phyloP scores from a whole-genome alignment of 2,329 filamentous ascomycete species.

The Fusarium sp. region DNA sequence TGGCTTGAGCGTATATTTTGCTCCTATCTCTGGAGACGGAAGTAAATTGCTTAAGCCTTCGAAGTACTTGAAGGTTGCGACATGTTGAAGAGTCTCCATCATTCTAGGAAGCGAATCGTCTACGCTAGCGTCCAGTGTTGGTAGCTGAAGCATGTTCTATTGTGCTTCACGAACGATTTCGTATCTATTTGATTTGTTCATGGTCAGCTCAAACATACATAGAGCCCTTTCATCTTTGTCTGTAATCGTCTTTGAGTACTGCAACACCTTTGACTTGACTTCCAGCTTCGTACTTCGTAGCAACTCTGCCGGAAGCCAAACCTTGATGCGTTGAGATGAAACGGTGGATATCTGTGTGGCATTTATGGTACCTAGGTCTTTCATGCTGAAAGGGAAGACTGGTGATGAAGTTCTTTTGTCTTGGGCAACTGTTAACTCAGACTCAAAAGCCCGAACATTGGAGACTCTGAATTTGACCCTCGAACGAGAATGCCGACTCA shows the following conservation, averaged over 20 bases:
- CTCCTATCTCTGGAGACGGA: rapidly evolving
- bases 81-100: background rate
- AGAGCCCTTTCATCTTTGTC: rapidly evolving
- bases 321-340: rapidly evolving
- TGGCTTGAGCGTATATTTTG: rapidly evolving
- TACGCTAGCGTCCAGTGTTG: rapidly evolving
- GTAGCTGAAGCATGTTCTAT: background rate
- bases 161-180: background rate
- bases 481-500: rapidly evolving
- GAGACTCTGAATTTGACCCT: background rate
- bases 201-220: background rate
- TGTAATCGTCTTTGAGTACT: rapidly evolving
- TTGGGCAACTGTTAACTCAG: rapidly evolving
- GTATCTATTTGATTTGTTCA: rapidly evolving
- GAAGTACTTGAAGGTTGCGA: background rate
- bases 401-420: rapidly evolving
- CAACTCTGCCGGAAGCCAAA: background rate
- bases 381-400: background rate
- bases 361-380: rapidly evolving
- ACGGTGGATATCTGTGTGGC: background rate
- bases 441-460: background rate
- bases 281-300: rapidly evolving
- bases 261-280: rapidly evolving
- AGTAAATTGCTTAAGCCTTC: background rate
- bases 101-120: rapidly evolving